phyloP scores from a whole-genome alignment of 768 basidiomycete genomes.

The Leccinum aurantiacum region DNA sequence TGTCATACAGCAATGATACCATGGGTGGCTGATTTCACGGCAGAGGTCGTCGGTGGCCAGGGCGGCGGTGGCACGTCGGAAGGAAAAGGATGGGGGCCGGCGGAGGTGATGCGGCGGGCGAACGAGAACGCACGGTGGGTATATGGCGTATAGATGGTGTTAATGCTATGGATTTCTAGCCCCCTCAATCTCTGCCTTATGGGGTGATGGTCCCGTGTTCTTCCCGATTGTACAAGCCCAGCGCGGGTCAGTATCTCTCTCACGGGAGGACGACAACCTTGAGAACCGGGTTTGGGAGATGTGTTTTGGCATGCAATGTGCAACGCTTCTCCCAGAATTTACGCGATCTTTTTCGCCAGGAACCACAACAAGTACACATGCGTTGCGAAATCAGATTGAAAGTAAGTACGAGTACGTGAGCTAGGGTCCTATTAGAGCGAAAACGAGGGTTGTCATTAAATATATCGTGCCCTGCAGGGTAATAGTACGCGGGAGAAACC shows the following conservation, averaged over 20 bases:
- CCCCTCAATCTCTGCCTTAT: not conserved
- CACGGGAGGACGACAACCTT: too few relatives aligned
- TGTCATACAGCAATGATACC: conserved; percentile 83
- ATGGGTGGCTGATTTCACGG: conserved; percentile 79
- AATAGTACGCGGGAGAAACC: not conserved
- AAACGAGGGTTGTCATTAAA: not conserved
- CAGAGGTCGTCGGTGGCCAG: conserved; percentile 36
- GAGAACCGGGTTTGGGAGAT: too few relatives aligned
- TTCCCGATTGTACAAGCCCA: too few relatives aligned
- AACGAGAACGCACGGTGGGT: conserved; percentile 62
- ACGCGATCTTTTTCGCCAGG: too few relatives aligned
- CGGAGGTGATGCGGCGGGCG: conserved; percentile 57
- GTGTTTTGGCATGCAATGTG: too few relatives aligned
- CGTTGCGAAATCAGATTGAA: not conserved
- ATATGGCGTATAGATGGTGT: conserved; percentile 46
- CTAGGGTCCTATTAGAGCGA: not conserved
- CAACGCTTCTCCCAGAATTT: too few relatives aligned
- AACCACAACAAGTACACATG: too few relatives aligned
- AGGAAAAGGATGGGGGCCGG: conserved; percentile 25
- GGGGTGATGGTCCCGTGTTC: too few relatives aligned
- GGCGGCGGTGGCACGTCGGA: too few relatives aligned
- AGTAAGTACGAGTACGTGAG: not conserved
- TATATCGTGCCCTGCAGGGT: not conserved
- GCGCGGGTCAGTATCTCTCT: too few relatives aligned
- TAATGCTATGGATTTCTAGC: not conserved